These are phyloP conservation scores for Yarrowia keelungensis DNA, from an alignment of 805 yeast species.

Conservation along the genomic window DNA sequence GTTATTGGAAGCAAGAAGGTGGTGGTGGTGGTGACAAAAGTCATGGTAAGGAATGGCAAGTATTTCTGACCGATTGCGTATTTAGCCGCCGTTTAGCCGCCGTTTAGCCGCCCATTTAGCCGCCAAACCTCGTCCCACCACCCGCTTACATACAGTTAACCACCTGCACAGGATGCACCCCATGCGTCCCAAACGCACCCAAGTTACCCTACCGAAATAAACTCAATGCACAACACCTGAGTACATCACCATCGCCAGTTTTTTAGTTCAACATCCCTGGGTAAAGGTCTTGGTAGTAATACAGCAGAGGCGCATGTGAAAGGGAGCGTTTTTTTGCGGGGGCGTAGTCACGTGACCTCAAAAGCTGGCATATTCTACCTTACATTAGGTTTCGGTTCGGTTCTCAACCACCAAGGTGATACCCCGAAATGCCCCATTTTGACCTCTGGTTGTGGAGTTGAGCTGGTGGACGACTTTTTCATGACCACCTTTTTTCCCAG, in stretches of 20 bases:
- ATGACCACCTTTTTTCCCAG: background rate
- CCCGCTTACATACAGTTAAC: background rate
- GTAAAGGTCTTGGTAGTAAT: conserved; percentile 6
- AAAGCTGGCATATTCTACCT: conserved; percentile 1
- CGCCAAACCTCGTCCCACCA: no score
- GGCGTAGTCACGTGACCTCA: background rate
- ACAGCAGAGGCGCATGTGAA: conserved; percentile 31
- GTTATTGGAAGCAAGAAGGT: no score
- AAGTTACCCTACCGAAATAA: conserved; percentile 5
- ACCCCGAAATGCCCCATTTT: conserved; percentile 3
- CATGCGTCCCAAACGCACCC: background rate
- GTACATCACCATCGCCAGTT: conserved; percentile 1
- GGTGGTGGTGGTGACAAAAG: no score
- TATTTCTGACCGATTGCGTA: no score
- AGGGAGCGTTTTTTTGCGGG: background rate
- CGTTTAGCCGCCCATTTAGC: no score
- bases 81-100: no score
- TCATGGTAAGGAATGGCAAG: no score
- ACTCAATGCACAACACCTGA: conserved; percentile 25
- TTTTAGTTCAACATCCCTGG: no score
- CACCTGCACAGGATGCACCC: conserved; percentile 3
- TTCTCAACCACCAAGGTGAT: conserved; percentile 6
- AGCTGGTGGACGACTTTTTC: background rate
- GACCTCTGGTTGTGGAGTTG: background rate
- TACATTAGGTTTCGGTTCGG: conserved; percentile 1